These are phyloP conservation scores for Polyplosphaeria fusca DNA, from an alignment of 495 filamentous ascomycete genomes.

Conservation along the genomic window DNA sequence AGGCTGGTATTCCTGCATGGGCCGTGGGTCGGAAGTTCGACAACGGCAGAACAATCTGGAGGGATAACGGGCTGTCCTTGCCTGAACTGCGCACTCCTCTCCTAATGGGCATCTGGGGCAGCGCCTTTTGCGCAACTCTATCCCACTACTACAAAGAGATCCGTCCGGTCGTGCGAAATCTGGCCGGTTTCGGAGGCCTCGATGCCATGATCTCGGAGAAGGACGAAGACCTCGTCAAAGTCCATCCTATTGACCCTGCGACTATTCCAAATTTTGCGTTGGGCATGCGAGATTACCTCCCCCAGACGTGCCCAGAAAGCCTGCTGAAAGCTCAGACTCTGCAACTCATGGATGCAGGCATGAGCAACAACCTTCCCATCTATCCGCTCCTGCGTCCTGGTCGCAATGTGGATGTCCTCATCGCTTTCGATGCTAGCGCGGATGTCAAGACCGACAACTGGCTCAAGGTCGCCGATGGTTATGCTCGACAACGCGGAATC, in stretches of 20 bases:
- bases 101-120: slow-evolving; percentile 89
- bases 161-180: slow-evolving; percentile 67
- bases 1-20: slow-evolving; percentile 92
- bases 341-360: slow-evolving; percentile 91
- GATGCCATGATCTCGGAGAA: slow-evolving; percentile 82
- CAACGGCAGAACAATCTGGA: slow-evolving; percentile 61
- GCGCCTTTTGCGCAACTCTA: slow-evolving; percentile 91
- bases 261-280: slow-evolving; percentile 81
- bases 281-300: slow-evolving; percentile 72
- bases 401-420: slow-evolving; percentile 82
- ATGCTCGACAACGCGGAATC: slow-evolving; percentile 80
- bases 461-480: slow-evolving; percentile 89
- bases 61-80: slow-evolving; percentile 57
- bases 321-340: slow-evolving; percentile 67
- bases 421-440: slow-evolving; percentile 83
- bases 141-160: slow-evolving; percentile 95
- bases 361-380: slow-evolving; percentile 95
- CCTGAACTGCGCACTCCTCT: slow-evolving; percentile 79
- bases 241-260: slow-evolving; percentile 90
- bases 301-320: slow-evolving; percentile 67
- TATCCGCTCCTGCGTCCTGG: slow-evolving; percentile 89
- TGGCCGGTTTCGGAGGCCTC: slow-evolving; percentile 71
- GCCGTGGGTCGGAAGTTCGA: slow-evolving; percentile 80
- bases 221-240: slow-evolving; percentile 75
- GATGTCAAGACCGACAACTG: slow-evolving; percentile 87